A percentile compares a stretch with the other conserved stretches of the same genome.
These are phyloP conservation scores for Paradendryphiella salina DNA, from an alignment of 2,329 filamentous ascomycete species.

Conservation along the genomic window DNA sequence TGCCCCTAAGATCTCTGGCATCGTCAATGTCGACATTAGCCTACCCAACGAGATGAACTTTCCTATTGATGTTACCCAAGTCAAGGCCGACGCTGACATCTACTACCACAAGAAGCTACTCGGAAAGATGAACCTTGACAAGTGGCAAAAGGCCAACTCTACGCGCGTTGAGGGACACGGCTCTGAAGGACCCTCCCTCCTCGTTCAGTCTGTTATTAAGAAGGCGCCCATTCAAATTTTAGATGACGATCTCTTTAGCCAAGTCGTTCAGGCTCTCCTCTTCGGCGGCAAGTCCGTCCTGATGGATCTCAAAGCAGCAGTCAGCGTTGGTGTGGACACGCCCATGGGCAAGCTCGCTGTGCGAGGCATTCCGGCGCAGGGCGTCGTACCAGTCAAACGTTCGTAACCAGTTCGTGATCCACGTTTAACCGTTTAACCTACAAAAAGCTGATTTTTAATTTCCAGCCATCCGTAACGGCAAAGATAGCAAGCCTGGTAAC, in stretches of 20 bases:
- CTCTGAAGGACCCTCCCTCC: constrained; percentile 64
- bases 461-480: constrained; percentile 46
- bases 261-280: constrained; percentile 78
- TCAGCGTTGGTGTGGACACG: constrained; percentile 82
- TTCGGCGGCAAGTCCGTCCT: constrained; percentile 72
- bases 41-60: constrained; percentile 88
- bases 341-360: constrained; percentile 79
- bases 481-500: constrained; percentile 50
- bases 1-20: constrained; percentile 79
- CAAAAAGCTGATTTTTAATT: constrained; percentile 39
- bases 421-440: constrained; percentile 19
- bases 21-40: constrained; percentile 75
- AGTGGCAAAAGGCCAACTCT: constrained; percentile 86
- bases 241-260: constrained; percentile 74
- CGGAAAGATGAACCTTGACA: constrained; percentile 73
- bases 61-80: constrained; percentile 72
- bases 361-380: constrained; percentile 80
- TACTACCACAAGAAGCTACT: constrained; percentile 77
- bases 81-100: constrained; percentile 78
- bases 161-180: constrained; percentile 64
- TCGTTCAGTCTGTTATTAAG: constrained; percentile 74
- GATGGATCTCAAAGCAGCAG: constrained; percentile 74
- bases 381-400: constrained; percentile 90
- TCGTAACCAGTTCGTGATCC: constrained; percentile 64
- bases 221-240: constrained; percentile 83